These are phyloP conservation scores for Fermentozyma sake DNA, from an alignment of 1,139 yeast genomes.

Conservation along the genomic window DNA sequence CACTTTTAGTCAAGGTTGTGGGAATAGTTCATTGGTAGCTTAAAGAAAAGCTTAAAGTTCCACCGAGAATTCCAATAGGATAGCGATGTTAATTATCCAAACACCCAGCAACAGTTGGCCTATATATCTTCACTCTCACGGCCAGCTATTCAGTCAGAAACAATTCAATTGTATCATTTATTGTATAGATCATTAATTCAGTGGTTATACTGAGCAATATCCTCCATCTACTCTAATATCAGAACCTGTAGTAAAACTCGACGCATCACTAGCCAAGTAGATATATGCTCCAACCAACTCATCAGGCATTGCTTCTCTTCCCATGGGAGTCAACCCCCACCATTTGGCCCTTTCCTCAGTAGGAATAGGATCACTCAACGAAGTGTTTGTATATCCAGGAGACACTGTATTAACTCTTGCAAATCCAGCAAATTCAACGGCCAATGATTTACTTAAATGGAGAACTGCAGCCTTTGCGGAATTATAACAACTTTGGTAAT, in stretches of 20 bases:
- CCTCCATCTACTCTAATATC: slow-evolving; percentile 87
- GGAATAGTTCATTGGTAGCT: too few relatives aligned
- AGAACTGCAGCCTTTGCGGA: slow-evolving; percentile 84
- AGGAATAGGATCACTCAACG: slow-evolving; percentile 54
- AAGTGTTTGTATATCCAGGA: slow-evolving; percentile 77
- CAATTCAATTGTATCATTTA: too few relatives aligned
- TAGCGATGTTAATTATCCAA: too few relatives aligned
- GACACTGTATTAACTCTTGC: slow-evolving; percentile 75
- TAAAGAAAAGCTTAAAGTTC: too few relatives aligned
- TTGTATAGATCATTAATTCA: too few relatives aligned
- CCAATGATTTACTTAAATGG: slow-evolving; percentile 72
- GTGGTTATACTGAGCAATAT: slow-evolving; percentile 30
- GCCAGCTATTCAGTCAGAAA: too few relatives aligned
- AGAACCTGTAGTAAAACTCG: slow-evolving; percentile 79
- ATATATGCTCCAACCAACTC: slow-evolving; percentile 83
- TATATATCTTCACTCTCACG: too few relatives aligned
- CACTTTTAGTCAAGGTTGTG: too few relatives aligned
- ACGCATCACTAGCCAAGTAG: slow-evolving; percentile 76
- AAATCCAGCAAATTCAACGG: slow-evolving; percentile 80
- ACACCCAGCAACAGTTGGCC: too few relatives aligned
- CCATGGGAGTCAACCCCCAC: slow-evolving; percentile 67
- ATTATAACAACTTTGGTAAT: slow-evolving; percentile 80
- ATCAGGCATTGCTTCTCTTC: slow-evolving; percentile 72
- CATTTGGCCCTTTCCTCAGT: slow-evolving; percentile 50
- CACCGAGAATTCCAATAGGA: too few relatives aligned